These are phyloP conservation scores for Cardiospermum halicacabum DNA, from an alignment of 345 rosid species.

Conservation along the genomic window DNA sequence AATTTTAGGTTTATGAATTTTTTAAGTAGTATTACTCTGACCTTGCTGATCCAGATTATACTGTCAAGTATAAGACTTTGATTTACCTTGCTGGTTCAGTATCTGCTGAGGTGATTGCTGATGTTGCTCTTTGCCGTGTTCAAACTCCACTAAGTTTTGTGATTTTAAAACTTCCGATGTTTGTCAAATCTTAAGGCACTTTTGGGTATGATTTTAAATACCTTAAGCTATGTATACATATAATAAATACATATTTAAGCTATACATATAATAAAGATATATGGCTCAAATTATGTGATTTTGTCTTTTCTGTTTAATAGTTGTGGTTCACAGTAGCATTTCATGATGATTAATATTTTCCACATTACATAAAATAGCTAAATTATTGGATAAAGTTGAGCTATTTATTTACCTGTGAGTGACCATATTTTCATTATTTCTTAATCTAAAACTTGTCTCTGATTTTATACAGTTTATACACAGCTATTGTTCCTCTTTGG, in stretches of 20 bases:
- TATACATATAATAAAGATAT: no score
- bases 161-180: conserved; percentile 97
- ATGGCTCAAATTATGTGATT: no score
- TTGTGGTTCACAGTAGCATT: no score
- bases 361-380: no score
- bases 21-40: conserved; percentile 94
- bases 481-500: conserved; percentile 95
- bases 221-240: not conserved
- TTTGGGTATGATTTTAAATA: conserved; percentile 60
- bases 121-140: conserved; percentile 89
- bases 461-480: conserved; percentile 64
- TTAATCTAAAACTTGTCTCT: conserved; percentile 6
- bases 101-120: conserved; percentile 94
- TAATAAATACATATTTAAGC: no score
- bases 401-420: no score
- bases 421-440: no score
- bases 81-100: conserved; percentile 99
- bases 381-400: no score
- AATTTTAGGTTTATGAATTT: conserved; percentile 96
- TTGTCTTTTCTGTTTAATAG: no score
- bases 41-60: conserved; percentile 85
- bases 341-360: no score
- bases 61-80: conserved; percentile 84
- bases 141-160: conserved; percentile 99
- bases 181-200: conserved; percentile 78